Evolutionary conservation across 1,284 basidiomycete species (phyloP), one percentile per base, ranked within the genome.

Genomic region (Trametes sp.): DNA sequence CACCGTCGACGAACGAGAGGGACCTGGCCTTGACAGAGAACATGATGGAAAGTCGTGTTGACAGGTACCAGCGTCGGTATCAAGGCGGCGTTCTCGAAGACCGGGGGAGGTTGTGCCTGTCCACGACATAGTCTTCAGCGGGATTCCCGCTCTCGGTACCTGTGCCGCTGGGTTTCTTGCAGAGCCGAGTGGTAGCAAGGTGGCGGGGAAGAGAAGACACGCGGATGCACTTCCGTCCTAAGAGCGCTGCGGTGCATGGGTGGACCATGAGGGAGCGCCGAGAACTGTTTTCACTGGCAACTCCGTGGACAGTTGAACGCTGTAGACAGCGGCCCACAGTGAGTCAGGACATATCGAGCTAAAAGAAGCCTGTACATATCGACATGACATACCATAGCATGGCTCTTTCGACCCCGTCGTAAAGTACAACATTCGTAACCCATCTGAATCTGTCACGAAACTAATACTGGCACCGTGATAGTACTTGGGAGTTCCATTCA

Each of bases 31-130:
- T 31, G 51, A 53, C 57, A 46, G 57, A 13, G 49, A 38, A 44
- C 21, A 26, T 48, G 51, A 41, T 59, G 35, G 33, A 35, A 44
- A 48, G 42, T 21, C 44, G 33, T 9, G 52, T 16, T 19, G 51
- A 42, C 51, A 59, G 57, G 57, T 44, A 59, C 57, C 44, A 50
- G 44, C 51, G 51, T 38, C 51, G 57, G 57, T 48, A 9, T 21
- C 57, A 59, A 29, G 19, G 51, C 57, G 57, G 57, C 13, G 26
- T 28, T 54, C 33, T 29, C 24, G 42, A 4, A 13, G 24, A 31
- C 51, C 57, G 57, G 33, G 23, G 42, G 42, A 45, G 33, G 35
- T 16, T 29, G 51, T 53, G 24, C 57, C 44, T 48, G 16, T 54
- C n/a, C n/a, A 9, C 24, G 11, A 48, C 42, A 28, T 29, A 36